Evolutionary conservation across 345 rosid genomes (phyloP).

Genomic region (Jatropha curcas): DNA sequence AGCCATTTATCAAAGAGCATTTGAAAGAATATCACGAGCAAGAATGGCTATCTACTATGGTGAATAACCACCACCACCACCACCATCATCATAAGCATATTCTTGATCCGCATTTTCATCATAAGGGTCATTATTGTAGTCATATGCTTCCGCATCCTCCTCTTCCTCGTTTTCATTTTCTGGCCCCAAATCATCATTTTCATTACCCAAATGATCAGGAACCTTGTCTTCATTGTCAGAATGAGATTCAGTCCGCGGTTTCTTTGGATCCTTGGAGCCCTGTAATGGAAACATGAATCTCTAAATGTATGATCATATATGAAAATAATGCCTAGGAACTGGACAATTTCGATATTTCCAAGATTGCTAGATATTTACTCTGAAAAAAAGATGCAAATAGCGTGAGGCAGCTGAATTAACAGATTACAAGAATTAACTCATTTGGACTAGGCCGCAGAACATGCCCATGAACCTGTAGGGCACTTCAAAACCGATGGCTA

Average conservation of each 20-base stretch:
- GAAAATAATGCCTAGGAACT: background rate
- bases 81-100: slow-evolving; percentile 22
- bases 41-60: background rate
- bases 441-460: too few species aligned
- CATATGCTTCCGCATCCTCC: slow-evolving; percentile 4
- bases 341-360: background rate
- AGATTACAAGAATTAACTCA: too few species aligned
- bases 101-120: slow-evolving; percentile 30
- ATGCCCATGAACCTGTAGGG: too few species aligned
- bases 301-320: background rate
- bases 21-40: background rate
- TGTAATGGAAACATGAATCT: background rate
- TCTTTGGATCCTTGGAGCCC: slow-evolving; percentile 30
- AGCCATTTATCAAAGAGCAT: background rate
- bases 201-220: background rate
- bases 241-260: slow-evolving; percentile 31
- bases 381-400: background rate
- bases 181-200: slow-evolving; percentile 13
- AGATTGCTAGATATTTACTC: background rate
- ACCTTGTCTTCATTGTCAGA: slow-evolving; percentile 24
- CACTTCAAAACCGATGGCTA: too few species aligned
- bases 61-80: slow-evolving; percentile 5
- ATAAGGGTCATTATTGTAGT: slow-evolving; percentile 10
- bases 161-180: slow-evolving; percentile 22
- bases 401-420: background rate